These are phyloP conservation scores for Sporisorium exsertum DNA, from an alignment of 1,284 basidiomycete species.

Conservation along the genomic window DNA sequence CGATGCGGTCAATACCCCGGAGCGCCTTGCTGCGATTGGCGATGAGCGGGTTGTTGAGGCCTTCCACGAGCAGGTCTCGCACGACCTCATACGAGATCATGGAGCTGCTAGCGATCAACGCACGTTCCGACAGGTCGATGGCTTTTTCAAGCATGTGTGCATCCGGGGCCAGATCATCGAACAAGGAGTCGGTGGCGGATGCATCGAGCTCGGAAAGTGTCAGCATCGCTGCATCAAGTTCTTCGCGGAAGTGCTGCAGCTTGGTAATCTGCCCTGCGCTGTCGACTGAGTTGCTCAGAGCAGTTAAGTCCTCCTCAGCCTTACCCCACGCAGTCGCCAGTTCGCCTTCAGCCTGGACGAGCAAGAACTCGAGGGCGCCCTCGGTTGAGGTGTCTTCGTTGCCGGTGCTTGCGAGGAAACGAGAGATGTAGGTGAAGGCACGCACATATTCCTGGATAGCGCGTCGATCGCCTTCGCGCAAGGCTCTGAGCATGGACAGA, in stretches of 20 bases:
- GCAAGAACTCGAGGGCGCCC: constrained; percentile 47
- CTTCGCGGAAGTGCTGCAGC: constrained; percentile 36
- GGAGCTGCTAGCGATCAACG: constrained; percentile 45
- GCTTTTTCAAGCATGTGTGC: constrained; percentile 35
- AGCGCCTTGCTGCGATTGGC: constrained; percentile 61
- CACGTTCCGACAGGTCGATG: constrained; percentile 39
- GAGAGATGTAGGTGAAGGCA: constrained; percentile 77
- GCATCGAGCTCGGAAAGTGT: constrained; percentile 37
- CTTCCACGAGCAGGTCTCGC: constrained; percentile 49
- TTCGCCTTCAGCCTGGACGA: constrained; percentile 57
- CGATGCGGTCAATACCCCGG: constrained; percentile 56
- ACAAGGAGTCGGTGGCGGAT: constrained; percentile 10
- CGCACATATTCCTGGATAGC: constrained; percentile 75
- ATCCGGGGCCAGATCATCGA: constrained; percentile 17
- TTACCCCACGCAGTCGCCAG: constrained; percentile 44
- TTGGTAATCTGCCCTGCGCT: constrained; percentile 21
- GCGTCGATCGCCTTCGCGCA: constrained; percentile 70
- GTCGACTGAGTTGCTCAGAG: constrained; percentile 14
- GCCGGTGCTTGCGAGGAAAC: constrained; percentile 73
- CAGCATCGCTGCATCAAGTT: constrained; percentile 38
- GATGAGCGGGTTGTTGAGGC: constrained; percentile 54
- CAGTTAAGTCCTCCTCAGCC: constrained; percentile 20
- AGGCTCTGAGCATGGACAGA: constrained; percentile 40
- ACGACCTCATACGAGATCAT: constrained; percentile 49
- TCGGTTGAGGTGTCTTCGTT: constrained; percentile 52